Percentiles rank a stretch among this genome's conserved stretches.
phyloP scores from a whole-genome alignment of 768 basidiomycete species.

The Krasilnikovozyma curviuscula region DNA sequence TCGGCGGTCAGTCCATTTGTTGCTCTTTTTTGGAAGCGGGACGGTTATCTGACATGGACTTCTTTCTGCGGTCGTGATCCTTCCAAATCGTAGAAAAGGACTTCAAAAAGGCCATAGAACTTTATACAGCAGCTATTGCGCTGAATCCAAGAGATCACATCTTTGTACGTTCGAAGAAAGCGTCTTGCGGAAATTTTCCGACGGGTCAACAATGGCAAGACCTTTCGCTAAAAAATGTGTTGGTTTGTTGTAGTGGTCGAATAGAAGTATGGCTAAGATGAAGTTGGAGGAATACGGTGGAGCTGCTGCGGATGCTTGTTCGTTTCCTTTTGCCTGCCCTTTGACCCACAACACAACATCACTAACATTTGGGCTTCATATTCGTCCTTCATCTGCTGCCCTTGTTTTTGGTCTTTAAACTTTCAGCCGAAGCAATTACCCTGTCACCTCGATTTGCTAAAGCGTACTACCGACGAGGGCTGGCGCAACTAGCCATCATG shows the following conservation, averaged over 20 bases:
- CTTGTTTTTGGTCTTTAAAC: background rate
- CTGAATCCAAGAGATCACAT: conserved; percentile 75
- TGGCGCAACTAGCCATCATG: conserved; percentile 73
- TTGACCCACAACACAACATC: background rate
- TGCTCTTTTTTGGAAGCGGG: background rate
- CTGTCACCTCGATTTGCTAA: conserved; percentile 81
- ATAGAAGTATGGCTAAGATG: conserved; percentile 59
- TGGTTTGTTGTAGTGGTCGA: conserved; percentile 3
- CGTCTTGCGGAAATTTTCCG: no score
- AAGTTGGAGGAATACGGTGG: conserved; percentile 86
- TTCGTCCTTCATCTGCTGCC: background rate
- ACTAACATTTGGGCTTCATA: background rate
- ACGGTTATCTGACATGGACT: background rate
- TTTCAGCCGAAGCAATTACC: conserved; percentile 57
- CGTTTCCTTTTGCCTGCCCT: background rate
- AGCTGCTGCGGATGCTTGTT: conserved; percentile 72
- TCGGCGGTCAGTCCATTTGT: conserved; percentile 26
- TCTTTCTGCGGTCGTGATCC: background rate
- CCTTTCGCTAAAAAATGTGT: background rate
- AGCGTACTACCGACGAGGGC: conserved; percentile 61
- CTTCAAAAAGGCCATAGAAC: conserved; percentile 50
- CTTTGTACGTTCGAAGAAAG: conserved; percentile 32
- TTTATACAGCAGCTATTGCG: conserved; percentile 71
- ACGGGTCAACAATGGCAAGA: background rate
- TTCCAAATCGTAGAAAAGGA: conserved; percentile 38